Base-by-base conservation (phyloP, 2,329 filamentous ascomycete genomes). In the Colletotrichum neosansevieriae region DNA sequence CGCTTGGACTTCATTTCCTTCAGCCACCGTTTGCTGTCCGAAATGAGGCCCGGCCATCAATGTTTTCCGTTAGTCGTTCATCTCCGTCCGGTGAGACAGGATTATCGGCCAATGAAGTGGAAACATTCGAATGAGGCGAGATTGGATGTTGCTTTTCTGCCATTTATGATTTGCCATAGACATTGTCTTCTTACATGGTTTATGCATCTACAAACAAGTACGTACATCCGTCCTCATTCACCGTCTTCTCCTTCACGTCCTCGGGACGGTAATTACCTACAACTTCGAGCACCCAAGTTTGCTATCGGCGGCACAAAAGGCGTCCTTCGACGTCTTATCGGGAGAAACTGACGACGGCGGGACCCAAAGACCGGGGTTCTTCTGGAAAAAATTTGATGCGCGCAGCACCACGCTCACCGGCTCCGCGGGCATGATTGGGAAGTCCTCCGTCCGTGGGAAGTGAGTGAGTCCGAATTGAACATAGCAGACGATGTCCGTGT, bases 401-500 rank as follows among this genome's bases (percentile, higher is more conserved):
- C 83, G 81, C 34, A 86, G 73, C 74, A 79, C 80, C 12, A 86
- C 79, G 60, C 79, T 81, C 64, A 88, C 78, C 13, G 85, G 83
- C 78, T 89, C 86, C 50, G 82, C 83, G 0, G 86, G 86, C 86
- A 88, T 88, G 53, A 88, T 82, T 0, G 85, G 85, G 76, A 87
- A 88, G 72, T 88, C 86, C 75, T 89, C 86, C 15, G 84, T 81
- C 40, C 84, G 76, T 0, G 84, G 83, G 63, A 87, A 81, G 69
- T 89, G 86, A 32, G 86, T 89, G 67, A 89, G 82, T 17, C 76
- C 76, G 36, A 88, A 86, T 72, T 89, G 86, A 17, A 88, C 76
- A 67, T 83, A 89, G 58, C 87, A 79, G 3, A 89, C 86, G 15
- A 89, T 79, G 73, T 89, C 86, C 4, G 83, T 81, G 67, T 89